Conservation (phyloP, 768 basidiomycete genomes). For the Phlegmacium glaucopus region DNA sequence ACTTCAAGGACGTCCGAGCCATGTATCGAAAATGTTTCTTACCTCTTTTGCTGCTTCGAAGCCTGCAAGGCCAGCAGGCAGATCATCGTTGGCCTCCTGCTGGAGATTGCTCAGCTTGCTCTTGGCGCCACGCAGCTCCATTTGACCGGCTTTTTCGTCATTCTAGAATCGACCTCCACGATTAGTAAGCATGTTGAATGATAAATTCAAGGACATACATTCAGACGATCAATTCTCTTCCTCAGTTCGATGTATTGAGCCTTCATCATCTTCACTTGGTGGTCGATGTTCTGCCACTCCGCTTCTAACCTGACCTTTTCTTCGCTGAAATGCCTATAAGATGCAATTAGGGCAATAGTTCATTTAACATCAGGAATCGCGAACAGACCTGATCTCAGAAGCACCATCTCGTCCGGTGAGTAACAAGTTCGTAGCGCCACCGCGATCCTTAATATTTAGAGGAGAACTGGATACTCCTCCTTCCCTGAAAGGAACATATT, state of each 20-base stretch:
- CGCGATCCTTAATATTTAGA: constrained; percentile 22
- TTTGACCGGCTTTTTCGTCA: constrained; percentile 25
- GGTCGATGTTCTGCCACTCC: constrained; percentile 28
- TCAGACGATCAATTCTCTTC: constrained; percentile 27
- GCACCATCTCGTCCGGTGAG: constrained; percentile 51
- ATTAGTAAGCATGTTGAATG: not conserved
- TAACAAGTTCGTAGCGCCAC: constrained; percentile 42
- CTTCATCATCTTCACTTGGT: constrained; percentile 21
- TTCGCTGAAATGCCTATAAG: constrained; percentile 42
- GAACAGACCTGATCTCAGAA: constrained; percentile 43
- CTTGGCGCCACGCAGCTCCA: constrained; percentile 29
- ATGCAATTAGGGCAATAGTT: not conserved
- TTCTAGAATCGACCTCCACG: constrained; percentile 13
- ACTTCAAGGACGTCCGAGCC: not conserved
- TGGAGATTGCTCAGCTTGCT: constrained; percentile 38
- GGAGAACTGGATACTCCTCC: constrained; percentile 60
- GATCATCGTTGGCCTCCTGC: constrained; percentile 63
- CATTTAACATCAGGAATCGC: not conserved
- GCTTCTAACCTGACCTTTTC: constrained; percentile 35
- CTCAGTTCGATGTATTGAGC: constrained; percentile 23
- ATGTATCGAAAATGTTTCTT: no score
- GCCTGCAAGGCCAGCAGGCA: constrained; percentile 59
- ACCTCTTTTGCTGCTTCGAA: constrained; percentile 55
- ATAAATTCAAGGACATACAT: constrained; percentile 23
- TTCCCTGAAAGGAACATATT: constrained; percentile 38